phyloP scores from a whole-genome alignment of 768 basidiomycete genomes.

The Zangia roseola region DNA sequence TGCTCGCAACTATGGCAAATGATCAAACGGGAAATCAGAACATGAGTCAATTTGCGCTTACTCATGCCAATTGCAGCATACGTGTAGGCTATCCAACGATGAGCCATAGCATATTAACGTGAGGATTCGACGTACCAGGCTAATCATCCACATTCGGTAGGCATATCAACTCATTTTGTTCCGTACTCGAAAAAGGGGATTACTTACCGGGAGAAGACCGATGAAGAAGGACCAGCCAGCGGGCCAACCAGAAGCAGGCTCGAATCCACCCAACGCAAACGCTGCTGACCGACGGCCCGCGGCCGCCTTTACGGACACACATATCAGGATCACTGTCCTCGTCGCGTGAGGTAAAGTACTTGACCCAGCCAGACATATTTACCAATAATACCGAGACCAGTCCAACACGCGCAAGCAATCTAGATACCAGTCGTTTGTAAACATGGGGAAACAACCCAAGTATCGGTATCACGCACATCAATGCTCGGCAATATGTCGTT shows the following conservation, averaged over 20 bases:
- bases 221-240: slow-evolving; percentile 71
- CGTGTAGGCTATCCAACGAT: slow-evolving; percentile 46
- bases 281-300: slow-evolving; percentile 51
- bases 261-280: slow-evolving; percentile 58
- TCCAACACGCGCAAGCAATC: slow-evolving; percentile 63
- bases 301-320: slow-evolving; percentile 56
- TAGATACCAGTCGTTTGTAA: slow-evolving; percentile 25
- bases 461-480: slow-evolving; percentile 39
- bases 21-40: slow-evolving; percentile 3
- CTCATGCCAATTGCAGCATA: slow-evolving; percentile 65
- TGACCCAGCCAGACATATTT: background rate
- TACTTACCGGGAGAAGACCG: slow-evolving; percentile 53
- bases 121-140: slow-evolving; percentile 24
- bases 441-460: background rate
- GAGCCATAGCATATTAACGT: background rate
- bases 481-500: slow-evolving; percentile 49
- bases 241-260: slow-evolving; percentile 66
- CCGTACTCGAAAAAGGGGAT: background rate
- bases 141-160: slow-evolving; percentile 5
- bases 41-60: slow-evolving; percentile 20
- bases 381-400: slow-evolving; percentile 55
- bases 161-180: background rate
- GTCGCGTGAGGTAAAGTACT: slow-evolving; percentile 13
- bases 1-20: slow-evolving; percentile 47
- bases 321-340: slow-evolving; percentile 52